Evolutionary conservation across 306 rosid genomes (phyloP), one percentile per base, ranked within the genome.

Genomic region (Cicer judaicum): DNA sequence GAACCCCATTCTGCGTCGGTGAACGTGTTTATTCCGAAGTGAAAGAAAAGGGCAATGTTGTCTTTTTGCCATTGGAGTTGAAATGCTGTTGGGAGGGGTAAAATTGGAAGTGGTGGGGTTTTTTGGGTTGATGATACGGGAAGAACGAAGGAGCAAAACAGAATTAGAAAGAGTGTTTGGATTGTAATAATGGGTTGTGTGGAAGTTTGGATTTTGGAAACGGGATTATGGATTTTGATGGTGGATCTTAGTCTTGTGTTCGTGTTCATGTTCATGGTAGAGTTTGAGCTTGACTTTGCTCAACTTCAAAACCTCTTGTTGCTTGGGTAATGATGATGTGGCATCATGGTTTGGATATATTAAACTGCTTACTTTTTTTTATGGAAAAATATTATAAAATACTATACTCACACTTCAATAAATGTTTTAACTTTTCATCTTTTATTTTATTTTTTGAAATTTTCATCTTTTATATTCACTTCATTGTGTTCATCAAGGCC

Each of bases 21-120:
- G 87, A 89, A 93, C 57, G 97, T 93, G 89, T 91, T 91, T 68
- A 75, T 84, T n/a, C 98, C 98, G 75, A 93, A 91, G 83, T 93
- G 98, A 66, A 93, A 78, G 89, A 93, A 93, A 75, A 93, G 79
- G 40, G 96, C 88, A 96, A 91, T 91, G 49, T 80, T 15, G 10
- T 73, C 57, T 0, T 81, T 88, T 38, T 93, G 97, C 98, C 98
- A 93, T 86, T 86, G 90, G 77, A 93, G 90, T 85, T 93, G 98
- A 41, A 84, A 80, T 34, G 86, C 73, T 2, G 76, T 87, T 50
- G 98, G 98, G 76, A 93, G 74, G 48, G 98, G 97, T 46, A 93
- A 54, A 68, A 93, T 59, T 39, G 97, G 98, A 82, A 93, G 91
- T 49, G 98, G 98, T 13, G 93, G 92, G 0, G 92, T 87, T 21